Evolutionary conservation across 208 protist species (phyloP), one percentile per base, ranked within the genome.

Genomic region (Acanthamoeba triangularis): DNA sequence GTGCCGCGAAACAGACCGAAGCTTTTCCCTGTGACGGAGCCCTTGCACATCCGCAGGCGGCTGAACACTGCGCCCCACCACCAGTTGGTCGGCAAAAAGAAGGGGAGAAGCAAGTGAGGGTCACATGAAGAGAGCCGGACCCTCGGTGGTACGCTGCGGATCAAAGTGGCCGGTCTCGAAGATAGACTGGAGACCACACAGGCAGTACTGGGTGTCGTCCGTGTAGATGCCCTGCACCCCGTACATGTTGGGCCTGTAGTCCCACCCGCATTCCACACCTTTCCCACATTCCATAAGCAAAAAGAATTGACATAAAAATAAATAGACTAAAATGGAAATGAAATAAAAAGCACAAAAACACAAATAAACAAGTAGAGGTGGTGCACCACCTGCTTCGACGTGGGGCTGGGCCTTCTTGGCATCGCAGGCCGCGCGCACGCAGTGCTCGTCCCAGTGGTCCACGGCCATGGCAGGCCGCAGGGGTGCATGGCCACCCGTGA

Each of bases 141-240:
- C 69, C n/a, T 78, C 33, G 6, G 69, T 44, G 11, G 69, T 41
- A 13, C 69, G 69, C 33, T 44, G 35, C 0, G 69, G 69, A 11
- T 78, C 69, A 14, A 78, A 78, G 69, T 23, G 69, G 18, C 69
- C 69, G 11, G 69, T 78, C 35, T 78, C 69, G 35, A 78, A 78
- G 69, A 78, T 47, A 14, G 69, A 35, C 69, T 78, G 69, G 10
- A 78, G 69, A 33, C 69, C 69, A 16, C 69, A 78, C 69, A 78
- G n/a, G 35, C 69, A 78, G 69, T 78, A 78, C 69, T 78, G 69
- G 33, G 69, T 78, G 8, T 78, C 69, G 10, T 78, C 69, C 8
- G 69, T 78, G 69, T 78, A 78, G n/a, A 78, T 78, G 69, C 69
- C 69, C n/a, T 44, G 69, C n/a, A 78, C 69, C n/a, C 69, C 69